phyloP scores from a whole-genome alignment of 805 yeast species.

The Nakazawaea wickerhamii region DNA sequence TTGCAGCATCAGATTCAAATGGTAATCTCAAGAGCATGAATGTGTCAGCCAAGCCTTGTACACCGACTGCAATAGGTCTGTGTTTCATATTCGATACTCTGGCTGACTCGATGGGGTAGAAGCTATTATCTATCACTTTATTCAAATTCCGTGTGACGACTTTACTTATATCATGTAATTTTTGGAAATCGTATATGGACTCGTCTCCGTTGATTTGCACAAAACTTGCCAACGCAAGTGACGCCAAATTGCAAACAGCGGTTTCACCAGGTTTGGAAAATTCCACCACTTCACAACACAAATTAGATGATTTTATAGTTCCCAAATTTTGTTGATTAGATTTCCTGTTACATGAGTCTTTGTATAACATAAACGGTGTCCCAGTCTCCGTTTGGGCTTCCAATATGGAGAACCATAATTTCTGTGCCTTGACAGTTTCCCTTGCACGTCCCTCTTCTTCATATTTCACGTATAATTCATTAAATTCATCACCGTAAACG shows the following conservation, averaged over 20 bases:
- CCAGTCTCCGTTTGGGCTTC: constrained; percentile 65
- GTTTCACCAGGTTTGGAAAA: constrained; percentile 53
- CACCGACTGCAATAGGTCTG: constrained; percentile 61
- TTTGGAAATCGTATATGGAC: constrained; percentile 49
- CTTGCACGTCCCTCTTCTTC: constrained; percentile 47
- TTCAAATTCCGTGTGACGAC: constrained; percentile 51
- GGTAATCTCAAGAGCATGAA: constrained; percentile 52
- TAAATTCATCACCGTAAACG: constrained; percentile 51
- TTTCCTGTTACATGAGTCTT: constrained; percentile 56
- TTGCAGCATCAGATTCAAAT: constrained; percentile 53
- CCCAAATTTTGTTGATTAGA: constrained; percentile 59
- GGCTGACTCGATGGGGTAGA: constrained; percentile 53
- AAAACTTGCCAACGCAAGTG: constrained; percentile 53
- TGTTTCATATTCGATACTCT: constrained; percentile 48
- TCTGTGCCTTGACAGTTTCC: constrained; percentile 49
- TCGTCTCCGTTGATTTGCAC: constrained; percentile 38
- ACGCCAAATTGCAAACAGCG: constrained; percentile 59
- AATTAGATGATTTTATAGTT: constrained; percentile 52
- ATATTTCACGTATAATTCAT: constrained; percentile 43
- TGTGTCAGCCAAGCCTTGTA: constrained; percentile 57
- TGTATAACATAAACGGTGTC: constrained; percentile 59
- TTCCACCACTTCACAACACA: constrained; percentile 61
- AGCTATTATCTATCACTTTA: constrained; percentile 50
- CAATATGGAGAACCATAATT: constrained; percentile 54
- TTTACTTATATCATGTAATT: constrained; percentile 49